phyloP scores from a whole-genome alignment of 768 basidiomycete genomes.

The Rubroboletus pulcherrimus region DNA sequence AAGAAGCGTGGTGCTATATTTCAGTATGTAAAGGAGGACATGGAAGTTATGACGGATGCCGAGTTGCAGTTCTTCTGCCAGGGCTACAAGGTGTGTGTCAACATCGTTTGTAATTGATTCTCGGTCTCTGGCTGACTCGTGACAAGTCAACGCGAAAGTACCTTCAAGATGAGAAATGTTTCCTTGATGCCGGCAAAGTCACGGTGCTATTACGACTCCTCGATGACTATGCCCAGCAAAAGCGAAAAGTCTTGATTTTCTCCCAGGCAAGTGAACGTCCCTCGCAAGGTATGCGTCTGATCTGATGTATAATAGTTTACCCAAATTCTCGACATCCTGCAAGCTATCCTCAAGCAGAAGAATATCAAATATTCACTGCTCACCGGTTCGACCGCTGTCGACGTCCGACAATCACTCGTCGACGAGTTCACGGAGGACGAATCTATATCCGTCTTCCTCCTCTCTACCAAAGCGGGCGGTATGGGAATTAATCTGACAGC shows the following conservation, averaged over 20 bases:
- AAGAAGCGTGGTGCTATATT: slow-evolving; percentile 76
- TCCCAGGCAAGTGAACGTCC: slow-evolving; percentile 66
- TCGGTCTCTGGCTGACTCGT: slow-evolving; percentile 3
- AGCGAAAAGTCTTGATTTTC: slow-evolving; percentile 86
- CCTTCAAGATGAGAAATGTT: slow-evolving; percentile 69
- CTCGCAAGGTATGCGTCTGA: neutral
- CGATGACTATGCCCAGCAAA: slow-evolving; percentile 57
- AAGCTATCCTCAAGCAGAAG: slow-evolving; percentile 71
- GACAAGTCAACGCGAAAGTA: slow-evolving; percentile 67
- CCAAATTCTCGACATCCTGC: slow-evolving; percentile 91
- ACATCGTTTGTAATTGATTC: neutral
- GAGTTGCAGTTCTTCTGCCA: slow-evolving; percentile 86
- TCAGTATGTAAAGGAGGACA: slow-evolving; percentile 91
- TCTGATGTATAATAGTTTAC: slow-evolving; percentile 63
- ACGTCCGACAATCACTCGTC: slow-evolving; percentile 87
- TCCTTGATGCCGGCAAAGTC: slow-evolving; percentile 87
- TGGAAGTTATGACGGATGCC: slow-evolving; percentile 97
- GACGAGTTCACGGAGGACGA: slow-evolving; percentile 90
- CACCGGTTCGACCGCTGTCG: slow-evolving; percentile 92
- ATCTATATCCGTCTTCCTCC: slow-evolving; percentile 81
- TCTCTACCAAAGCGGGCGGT: slow-evolving; percentile 90
- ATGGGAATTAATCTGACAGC: slow-evolving; percentile 98
- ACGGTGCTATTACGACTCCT: slow-evolving; percentile 69
- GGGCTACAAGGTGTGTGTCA: slow-evolving; percentile 67
- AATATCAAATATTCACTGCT: slow-evolving; percentile 75